These are phyloP conservation scores for Apiotrichum akiyoshidainum DNA, from an alignment of 1,284 basidiomycete species.

Conservation along the genomic window DNA sequence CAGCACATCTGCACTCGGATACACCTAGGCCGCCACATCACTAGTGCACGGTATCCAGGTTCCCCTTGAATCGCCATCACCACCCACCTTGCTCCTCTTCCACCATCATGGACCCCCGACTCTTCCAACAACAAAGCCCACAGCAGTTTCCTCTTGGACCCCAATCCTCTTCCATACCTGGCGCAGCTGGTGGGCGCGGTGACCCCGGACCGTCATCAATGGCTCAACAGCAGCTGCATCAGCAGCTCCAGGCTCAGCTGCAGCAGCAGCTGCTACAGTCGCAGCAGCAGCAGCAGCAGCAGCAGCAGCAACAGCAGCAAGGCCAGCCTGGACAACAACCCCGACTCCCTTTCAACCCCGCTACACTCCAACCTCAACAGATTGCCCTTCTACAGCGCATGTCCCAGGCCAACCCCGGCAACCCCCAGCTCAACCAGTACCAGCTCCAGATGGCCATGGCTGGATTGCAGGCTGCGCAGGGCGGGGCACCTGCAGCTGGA, in stretches of 20 bases:
- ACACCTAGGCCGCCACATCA: no score
- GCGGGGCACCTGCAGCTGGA: neutral
- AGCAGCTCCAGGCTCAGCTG: conserved; percentile 8
- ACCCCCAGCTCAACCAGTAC: conserved; percentile 26
- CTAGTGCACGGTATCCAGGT: no score
- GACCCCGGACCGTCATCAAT: conserved; percentile 36
- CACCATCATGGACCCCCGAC: conserved; percentile 20
- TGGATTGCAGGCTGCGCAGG: conserved; percentile 19
- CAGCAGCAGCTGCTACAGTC: conserved; percentile 16
- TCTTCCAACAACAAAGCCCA: conserved; percentile 26
- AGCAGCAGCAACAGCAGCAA: conserved; percentile 13
- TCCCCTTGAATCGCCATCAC: no score
- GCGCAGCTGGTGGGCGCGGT: conserved; percentile 23
- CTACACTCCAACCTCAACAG: conserved; percentile 29
- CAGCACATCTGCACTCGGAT: neutral
- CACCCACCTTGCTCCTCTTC: no score
- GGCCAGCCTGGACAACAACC: conserved; percentile 11
- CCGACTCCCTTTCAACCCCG: conserved; percentile 18
- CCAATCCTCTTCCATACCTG: conserved; percentile 24
- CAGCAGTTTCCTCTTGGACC: conserved; percentile 16
- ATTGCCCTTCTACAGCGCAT: conserved; percentile 32
- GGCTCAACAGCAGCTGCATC: conserved; percentile 14
- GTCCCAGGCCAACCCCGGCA: conserved; percentile 15
- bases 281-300: conserved; percentile 15
- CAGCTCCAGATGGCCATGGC: conserved; percentile 37